Conservation (phyloP, 106 monocot species). For the Dioscorea zingiberensis region DNA sequence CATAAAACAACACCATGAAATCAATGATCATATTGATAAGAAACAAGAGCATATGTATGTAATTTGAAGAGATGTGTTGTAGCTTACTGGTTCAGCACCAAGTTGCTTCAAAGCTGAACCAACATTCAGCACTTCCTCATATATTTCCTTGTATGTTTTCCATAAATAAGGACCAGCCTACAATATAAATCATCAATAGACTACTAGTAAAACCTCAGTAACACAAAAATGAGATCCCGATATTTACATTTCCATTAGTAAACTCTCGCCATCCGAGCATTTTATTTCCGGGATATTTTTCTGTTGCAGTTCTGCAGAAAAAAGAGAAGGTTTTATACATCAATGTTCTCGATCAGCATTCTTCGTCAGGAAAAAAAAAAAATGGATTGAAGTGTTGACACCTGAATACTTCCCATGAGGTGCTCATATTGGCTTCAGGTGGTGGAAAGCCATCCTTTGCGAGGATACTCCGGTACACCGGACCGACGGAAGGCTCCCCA, state of each 20-base stretch:
- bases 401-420: conserved; percentile 96
- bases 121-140: conserved; percentile 66
- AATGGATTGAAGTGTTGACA: background rate
- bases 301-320: conserved; percentile 41
- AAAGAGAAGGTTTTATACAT: background rate
- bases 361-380: no score
- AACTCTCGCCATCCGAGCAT: conserved; percentile 96
- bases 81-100: conserved; percentile 65
- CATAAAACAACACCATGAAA: background rate
- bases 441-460: conserved; percentile 73
- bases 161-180: conserved; percentile 78
- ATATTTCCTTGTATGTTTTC: conserved; percentile 79
- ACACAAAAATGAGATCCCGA: background rate
- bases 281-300: conserved; percentile 55
- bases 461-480: conserved; percentile 54
- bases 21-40: background rate
- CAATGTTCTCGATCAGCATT: no score
- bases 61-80: no score
- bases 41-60: no score
- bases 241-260: conserved; percentile 55
- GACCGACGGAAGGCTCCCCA: conserved; percentile 60
- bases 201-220: no score
- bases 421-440: conserved; percentile 40
- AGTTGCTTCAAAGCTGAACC: conserved; percentile 74
- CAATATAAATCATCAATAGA: background rate